These are phyloP conservation scores for Scytalidium lignicola DNA, from an alignment of 2,329 filamentous ascomycete species.

Conservation along the genomic window DNA sequence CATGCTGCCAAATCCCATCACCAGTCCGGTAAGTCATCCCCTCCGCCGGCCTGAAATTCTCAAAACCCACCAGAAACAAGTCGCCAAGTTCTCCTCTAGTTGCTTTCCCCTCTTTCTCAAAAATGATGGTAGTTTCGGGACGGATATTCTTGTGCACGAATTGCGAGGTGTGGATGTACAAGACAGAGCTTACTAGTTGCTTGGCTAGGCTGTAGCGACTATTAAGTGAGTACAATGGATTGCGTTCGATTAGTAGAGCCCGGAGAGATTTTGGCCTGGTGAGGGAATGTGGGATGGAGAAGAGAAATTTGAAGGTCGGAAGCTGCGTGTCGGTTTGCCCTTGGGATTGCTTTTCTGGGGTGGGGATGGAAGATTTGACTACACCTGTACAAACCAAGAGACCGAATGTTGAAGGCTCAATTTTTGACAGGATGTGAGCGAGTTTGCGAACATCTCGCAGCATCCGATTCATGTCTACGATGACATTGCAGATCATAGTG, in stretches of 20 bases:
- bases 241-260: no score
- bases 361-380: constrained; percentile 15
- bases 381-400: constrained; percentile 17
- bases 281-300: constrained; percentile 7
- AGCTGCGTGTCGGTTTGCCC: not conserved
- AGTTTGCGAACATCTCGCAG: constrained; percentile 16
- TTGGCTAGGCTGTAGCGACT: constrained; percentile 19
- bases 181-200: constrained; percentile 23
- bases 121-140: constrained; percentile 28
- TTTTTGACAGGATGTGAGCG: constrained; percentile 10
- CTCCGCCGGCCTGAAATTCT: no score
- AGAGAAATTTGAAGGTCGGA: constrained; percentile 15
- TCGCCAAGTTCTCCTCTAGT: constrained; percentile 1
- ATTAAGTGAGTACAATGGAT: constrained; percentile 10
- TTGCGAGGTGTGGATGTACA: constrained; percentile 22
- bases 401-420: constrained; percentile 15
- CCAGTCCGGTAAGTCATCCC: no score
- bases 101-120: constrained; percentile 11
- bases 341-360: constrained; percentile 2
- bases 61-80: constrained; percentile 12
- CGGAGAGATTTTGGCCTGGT: constrained; percentile 2
- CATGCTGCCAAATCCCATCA: constrained; percentile 13
- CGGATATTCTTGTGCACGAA: constrained; percentile 33
- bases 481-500: constrained; percentile 9
- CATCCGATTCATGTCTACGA: constrained; percentile 6